Base-by-base conservation (phyloP, 176 grass and related monocot genomes). In the Hordeum vulgare region DNA sequence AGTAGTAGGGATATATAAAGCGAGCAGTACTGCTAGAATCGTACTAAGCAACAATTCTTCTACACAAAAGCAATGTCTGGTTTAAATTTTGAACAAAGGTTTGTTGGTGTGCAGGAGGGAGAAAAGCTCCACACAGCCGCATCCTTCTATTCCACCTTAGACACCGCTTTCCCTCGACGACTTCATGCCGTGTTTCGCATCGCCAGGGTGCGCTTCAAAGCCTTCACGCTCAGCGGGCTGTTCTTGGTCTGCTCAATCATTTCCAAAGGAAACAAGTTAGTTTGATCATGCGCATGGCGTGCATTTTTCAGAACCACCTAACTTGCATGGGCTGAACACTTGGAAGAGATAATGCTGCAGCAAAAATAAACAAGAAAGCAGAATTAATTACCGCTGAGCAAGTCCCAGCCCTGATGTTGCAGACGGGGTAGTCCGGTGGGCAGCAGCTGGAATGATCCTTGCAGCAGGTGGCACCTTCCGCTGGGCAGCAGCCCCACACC, bases 371-470 rank as follows among this genome's bases (percentile, higher is more conserved):
- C 25, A 17, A 26, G 2, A 42, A 76, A 59, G 8, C 0, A 9
- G 2, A 66, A 40, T 62, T 23, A 5, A 9, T 88, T 94, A 98
- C 96, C 85, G 62, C 68, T 35, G 85, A 90, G 80, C 96, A 98
- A 61, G 89, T 95, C 59, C 81, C 74, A 24, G 79, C 88, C 51
- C 74, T 69, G 33, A 62, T 24, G 68, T 95, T 95, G 91, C 96
- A 98, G 31, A 98, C 61, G 4, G 93, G 93, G 80, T 98, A 92
- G 41, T 96, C 87, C 0, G 72, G 75, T 2, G 96, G 93, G 87
- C 96, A 98, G 91, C 96, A 96, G 80, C 91, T 96, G 78, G 83
- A 80, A 7, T 87, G 89, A 84, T 98, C 93, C 59, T 91, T 68
- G 82, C 96, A 98, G 93, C 96, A 98, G 41, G 82, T 90, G 40